Conservation (phyloP, 148 eudicot genomes). For the Diospyros lotus region DNA sequence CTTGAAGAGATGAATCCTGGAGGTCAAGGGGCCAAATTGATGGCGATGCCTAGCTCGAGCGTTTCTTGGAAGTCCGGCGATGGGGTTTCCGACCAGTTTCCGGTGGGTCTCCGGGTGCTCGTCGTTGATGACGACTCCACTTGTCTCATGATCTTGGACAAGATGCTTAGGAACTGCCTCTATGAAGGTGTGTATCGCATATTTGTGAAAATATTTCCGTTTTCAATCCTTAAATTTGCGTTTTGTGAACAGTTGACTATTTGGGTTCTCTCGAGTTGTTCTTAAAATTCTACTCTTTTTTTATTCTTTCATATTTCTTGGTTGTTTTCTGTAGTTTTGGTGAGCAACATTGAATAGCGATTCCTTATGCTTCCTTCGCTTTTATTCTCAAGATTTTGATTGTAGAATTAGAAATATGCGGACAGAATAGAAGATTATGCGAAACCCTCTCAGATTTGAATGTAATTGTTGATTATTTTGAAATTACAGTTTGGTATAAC, state of each 20-base stretch:
- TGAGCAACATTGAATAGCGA: neutral
- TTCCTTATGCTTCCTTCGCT: neutral
- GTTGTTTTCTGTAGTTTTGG: neutral
- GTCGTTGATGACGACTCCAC: slow-evolving; percentile 96
- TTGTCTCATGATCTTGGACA: slow-evolving; percentile 87
- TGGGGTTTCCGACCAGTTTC: slow-evolving; percentile 60
- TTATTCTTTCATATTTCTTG: neutral
- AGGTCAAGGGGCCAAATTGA: slow-evolving; percentile 42
- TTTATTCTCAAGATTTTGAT: neutral
- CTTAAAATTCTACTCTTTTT: neutral
- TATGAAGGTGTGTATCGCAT: slow-evolving; percentile 66
- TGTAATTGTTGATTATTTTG: neutral
- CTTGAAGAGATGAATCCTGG: slow-evolving; percentile 65
- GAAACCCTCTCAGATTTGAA: slow-evolving; percentile 12
- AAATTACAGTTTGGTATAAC: neutral
- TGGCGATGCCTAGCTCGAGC: slow-evolving; percentile 41
- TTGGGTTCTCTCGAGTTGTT: slow-evolving; percentile 3
- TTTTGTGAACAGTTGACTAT: slow-evolving; percentile 17
- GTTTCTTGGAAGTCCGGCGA: slow-evolving; percentile 48
- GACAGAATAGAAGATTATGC: neutral
- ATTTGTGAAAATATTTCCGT: neutral
- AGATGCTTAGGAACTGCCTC: slow-evolving; percentile 79
- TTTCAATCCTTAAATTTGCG: neutral
- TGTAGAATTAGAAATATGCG: slow-evolving; percentile 14
- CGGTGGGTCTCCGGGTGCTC: slow-evolving; percentile 86